Percentiles rank a stretch among this genome's conserved stretches.
These are phyloP conservation scores for Cadophora sp. DNA, from an alignment of 2,329 filamentous ascomycete genomes.

Conservation along the genomic window DNA sequence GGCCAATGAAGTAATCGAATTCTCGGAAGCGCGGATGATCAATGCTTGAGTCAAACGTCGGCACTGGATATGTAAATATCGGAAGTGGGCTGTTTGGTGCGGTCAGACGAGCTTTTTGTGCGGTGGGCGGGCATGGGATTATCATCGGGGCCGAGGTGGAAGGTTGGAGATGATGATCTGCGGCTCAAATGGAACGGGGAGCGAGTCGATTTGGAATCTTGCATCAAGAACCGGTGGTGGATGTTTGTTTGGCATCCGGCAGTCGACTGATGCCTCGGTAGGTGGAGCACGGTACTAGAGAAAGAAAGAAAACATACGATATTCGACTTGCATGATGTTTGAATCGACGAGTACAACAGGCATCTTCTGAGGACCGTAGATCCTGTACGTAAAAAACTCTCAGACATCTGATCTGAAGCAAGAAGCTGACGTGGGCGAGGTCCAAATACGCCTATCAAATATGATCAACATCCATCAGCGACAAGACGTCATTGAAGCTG, in stretches of 20 bases:
- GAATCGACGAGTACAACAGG: too few species aligned
- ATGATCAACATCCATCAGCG: background rate
- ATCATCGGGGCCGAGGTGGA: background rate
- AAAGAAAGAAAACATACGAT: background rate
- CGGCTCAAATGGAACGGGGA: background rate
- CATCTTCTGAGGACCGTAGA: too few species aligned
- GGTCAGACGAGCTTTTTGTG: background rate
- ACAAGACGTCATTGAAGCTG: conserved; percentile 8
- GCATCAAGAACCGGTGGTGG: background rate
- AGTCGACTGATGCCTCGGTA: conserved; percentile 11
- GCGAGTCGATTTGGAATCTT: conserved; percentile 1
- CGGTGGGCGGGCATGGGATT: background rate
- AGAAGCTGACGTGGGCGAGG: background rate
- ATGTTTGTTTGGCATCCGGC: conserved; percentile 8
- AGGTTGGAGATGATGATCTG: background rate
- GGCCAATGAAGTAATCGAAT: background rate
- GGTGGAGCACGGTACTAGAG: background rate
- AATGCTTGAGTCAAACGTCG: background rate
- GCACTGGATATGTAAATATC: background rate
- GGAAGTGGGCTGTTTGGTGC: background rate
- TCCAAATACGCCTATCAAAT: background rate
- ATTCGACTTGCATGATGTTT: background rate
- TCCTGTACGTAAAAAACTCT: background rate
- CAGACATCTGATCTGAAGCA: background rate
- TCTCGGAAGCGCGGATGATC: background rate